These are phyloP conservation scores for Psilocybe cubensis DNA, from an alignment of 768 basidiomycete genomes.

Conservation along the genomic window DNA sequence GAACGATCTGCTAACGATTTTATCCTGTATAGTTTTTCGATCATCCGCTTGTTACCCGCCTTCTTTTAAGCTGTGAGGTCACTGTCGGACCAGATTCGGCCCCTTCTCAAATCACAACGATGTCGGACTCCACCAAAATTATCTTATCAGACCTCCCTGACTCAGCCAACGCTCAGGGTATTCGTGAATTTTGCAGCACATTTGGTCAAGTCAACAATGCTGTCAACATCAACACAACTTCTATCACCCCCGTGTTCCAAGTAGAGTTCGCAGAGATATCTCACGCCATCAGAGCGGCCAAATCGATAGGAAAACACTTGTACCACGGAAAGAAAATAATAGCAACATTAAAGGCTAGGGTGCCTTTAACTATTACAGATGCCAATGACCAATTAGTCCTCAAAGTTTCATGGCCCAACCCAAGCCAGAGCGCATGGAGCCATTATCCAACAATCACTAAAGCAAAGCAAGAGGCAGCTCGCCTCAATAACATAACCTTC, in stretches of 20 bases:
- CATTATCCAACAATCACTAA: constrained; percentile 43
- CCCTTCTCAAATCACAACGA: constrained; percentile 35
- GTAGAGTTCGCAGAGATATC: constrained; percentile 32
- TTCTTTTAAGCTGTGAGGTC: constrained; percentile 34
- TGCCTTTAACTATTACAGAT: constrained; percentile 12
- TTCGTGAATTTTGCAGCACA: constrained; percentile 31
- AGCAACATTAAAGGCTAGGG: constrained; percentile 30
- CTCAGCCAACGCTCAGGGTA: constrained; percentile 28
- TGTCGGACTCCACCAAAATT: constrained; percentile 41
- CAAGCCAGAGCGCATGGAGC: constrained; percentile 46
- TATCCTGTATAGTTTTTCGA: constrained; percentile 17
- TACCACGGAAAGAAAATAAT: constrained; percentile 26
- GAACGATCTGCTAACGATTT: not conserved
- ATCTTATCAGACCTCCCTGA: constrained; percentile 45
- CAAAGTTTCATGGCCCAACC: constrained; percentile 49
- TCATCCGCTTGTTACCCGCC: constrained; percentile 23
- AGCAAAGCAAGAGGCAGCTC: constrained; percentile 46
- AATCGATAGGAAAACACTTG: constrained; percentile 32
- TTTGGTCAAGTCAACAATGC: constrained; percentile 33
- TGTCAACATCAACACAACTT: constrained; percentile 19
- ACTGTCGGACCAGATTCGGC: constrained; percentile 34
- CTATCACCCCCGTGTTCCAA: constrained; percentile 18
- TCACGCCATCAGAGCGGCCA: constrained; percentile 37
- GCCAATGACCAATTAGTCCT: constrained; percentile 23
- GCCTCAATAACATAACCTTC: constrained; percentile 41